phyloP scores from a whole-genome alignment of 352 stramenopile species.

The Pythium diclinum region DNA sequence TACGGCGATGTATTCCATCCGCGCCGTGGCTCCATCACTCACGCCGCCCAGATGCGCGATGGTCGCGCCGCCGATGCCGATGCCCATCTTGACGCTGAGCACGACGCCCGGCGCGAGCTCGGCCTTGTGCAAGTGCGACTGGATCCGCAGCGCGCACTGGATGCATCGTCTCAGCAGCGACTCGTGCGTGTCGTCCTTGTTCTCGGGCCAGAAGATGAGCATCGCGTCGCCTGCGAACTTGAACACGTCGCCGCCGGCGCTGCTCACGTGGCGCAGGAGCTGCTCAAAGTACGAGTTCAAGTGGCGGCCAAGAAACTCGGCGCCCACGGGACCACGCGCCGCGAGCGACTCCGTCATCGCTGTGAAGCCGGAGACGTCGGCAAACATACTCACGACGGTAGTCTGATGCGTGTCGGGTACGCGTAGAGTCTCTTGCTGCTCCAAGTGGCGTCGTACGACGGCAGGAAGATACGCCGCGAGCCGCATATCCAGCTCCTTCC shows the following conservation, averaged over 20 bases:
- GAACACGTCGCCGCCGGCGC: conserved; percentile 86
- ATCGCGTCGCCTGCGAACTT: conserved; percentile 96
- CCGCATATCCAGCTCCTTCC: conserved; percentile 81
- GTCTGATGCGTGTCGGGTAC: conserved; percentile 74
- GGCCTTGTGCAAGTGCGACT: conserved; percentile 85
- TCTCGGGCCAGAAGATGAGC: conserved; percentile 92
- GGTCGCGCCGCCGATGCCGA: conserved; percentile 85
- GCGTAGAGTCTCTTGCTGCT: conserved; percentile 48
- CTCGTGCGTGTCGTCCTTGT: conserved; percentile 88
- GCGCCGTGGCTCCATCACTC: conserved; percentile 68
- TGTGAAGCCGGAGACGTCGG: conserved; percentile 93
- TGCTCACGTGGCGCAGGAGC: conserved; percentile 75
- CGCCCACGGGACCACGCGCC: conserved; percentile 73
- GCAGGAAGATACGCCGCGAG: conserved; percentile 81
- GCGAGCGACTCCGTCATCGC: conserved; percentile 91
- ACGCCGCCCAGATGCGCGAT: conserved; percentile 89
- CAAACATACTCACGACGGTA: conserved; percentile 90
- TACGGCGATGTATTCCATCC: conserved; percentile 92
- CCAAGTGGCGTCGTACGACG: conserved; percentile 71
- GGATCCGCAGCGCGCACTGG: conserved; percentile 90
- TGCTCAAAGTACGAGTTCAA: conserved; percentile 94
- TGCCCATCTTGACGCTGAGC: conserved; percentile 94
- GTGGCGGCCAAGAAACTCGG: conserved; percentile 88
- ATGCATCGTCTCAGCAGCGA: conserved; percentile 72
- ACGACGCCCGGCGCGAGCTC: conserved; percentile 83